Conservation (phyloP, 345 rosid genomes). For the rapeseed (Brassica napus) region DNA sequence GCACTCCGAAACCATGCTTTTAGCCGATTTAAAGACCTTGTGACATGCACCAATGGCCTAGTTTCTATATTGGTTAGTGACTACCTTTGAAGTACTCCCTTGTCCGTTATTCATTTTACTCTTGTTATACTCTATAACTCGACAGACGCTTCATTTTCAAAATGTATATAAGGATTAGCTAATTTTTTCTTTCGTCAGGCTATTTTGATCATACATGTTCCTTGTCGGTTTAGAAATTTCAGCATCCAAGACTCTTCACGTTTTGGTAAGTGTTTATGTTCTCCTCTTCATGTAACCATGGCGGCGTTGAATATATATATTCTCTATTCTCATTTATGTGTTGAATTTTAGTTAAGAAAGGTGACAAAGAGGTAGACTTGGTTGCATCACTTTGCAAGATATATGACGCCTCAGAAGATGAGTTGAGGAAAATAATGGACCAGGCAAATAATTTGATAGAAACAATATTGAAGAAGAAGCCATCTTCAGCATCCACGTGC, state of each 20-base stretch:
- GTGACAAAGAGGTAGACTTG: slow-evolving; percentile 72
- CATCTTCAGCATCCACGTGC: slow-evolving; percentile 59
- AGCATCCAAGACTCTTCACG: slow-evolving; percentile 52
- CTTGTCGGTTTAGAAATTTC: slow-evolving; percentile 74
- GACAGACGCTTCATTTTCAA: background rate
- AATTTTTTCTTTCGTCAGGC: slow-evolving; percentile 55
- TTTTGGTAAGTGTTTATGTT: slow-evolving; percentile 61
- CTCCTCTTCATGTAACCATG: background rate
- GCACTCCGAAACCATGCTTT: slow-evolving; percentile 84
- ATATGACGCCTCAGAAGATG: slow-evolving; percentile 82
- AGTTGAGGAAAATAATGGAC: slow-evolving; percentile 64
- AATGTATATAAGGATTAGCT: slow-evolving; percentile 1
- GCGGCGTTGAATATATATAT: background rate
- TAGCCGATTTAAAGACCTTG: slow-evolving; percentile 82
- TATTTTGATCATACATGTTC: slow-evolving; percentile 80
- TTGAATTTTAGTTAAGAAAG: slow-evolving; percentile 63
- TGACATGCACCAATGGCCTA: slow-evolving; percentile 83
- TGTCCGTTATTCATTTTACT: background rate
- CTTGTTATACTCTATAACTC: background rate
- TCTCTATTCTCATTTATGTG: background rate
- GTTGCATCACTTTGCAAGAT: slow-evolving; percentile 81
- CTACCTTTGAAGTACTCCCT: slow-evolving; percentile 1
- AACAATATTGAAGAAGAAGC: slow-evolving; percentile 64
- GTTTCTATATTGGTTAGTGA: slow-evolving; percentile 87
- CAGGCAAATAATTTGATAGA: slow-evolving; percentile 65